Evolutionary conservation across 2,329 filamentous ascomycete genomes (phyloP).

Genomic region (Chrysoporthe austroafricana): DNA sequence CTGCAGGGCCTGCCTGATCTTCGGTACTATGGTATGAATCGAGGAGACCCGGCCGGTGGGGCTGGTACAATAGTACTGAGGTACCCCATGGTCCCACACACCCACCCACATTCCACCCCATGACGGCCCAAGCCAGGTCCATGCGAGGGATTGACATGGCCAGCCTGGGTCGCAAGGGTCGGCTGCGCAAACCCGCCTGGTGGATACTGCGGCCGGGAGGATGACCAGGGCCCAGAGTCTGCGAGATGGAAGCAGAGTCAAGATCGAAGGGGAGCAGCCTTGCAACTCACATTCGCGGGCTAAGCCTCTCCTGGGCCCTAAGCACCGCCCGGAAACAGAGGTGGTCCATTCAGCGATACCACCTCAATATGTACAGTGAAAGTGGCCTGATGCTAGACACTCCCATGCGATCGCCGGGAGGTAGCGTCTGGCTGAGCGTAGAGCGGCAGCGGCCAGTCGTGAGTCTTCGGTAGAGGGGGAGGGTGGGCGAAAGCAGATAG

Average conservation of each 20-base stretch:
- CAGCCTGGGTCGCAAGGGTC: conserved; percentile 4
- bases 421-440: too few relatives aligned
- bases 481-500: too few relatives aligned
- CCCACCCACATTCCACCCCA: neutral
- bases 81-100: neutral
- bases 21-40: neutral
- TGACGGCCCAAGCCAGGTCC: neutral
- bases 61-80: conserved; percentile 8
- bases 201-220: neutral
- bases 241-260: neutral
- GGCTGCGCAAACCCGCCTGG: conserved; percentile 2
- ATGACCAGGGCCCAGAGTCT: neutral
- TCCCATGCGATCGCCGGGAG: neutral
- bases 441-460: too few relatives aligned
- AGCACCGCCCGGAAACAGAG: neutral
- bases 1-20: neutral
- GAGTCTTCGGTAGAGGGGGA: too few relatives aligned
- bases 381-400: neutral
- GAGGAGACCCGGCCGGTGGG: neutral
- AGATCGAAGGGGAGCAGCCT: neutral
- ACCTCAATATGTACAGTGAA: neutral
- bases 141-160: neutral
- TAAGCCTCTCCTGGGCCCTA: neutral
- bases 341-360: neutral
- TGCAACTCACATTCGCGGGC: neutral